Base-by-base conservation (phyloP, 768 basidiomycete species). In the Tricholoma bakamatsutake region DNA sequence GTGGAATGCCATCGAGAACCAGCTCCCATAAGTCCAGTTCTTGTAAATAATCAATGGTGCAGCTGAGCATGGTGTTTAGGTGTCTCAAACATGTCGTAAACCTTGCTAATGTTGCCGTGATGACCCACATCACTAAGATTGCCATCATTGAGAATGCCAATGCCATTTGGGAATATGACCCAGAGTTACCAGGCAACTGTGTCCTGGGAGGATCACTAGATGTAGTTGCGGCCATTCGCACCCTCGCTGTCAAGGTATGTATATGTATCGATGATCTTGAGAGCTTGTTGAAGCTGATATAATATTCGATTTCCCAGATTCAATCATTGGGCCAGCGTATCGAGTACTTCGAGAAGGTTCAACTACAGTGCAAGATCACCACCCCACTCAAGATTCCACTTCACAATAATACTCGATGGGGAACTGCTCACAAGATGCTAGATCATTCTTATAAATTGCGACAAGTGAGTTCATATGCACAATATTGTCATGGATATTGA, bases 161-260 rank as follows among this genome's bases (percentile, higher is more conserved):
- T 0, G 67, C 69, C 0, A 73, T 74, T 15, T 74, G 69, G 71
- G 67, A 70, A 13, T 70, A 66, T 52, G 64, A 24, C 3, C 21
- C 21, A 1, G 21, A 24, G 3, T 24, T 24, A 24, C 21, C 3
- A 3, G 21, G 21, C 31, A 71, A 72, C 48, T 46, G 57, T 12
- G 60, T 72, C 2, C 55, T 65, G 27, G 60, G 62, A 5, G 60
- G 64, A 17, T 68, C 62, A 0, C 57, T 72, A 0, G 64, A 72
- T 56, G 67, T 69, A 4, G 63, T 74, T 34, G 64, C 72, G 0
- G 59, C 67, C 0, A 61, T 72, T 2, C 52, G 60, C 0, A 73
- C 66, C 0, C 56, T 70, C 3, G 61, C 67, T 0, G 62, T 71
- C 60, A 71, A 40, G 39, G 39, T 40, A 40, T n/a, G n/a, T n/a